Evolutionary conservation across 129 eudicot genomes (phyloP), one percentile per base, ranked within the genome.

Genomic region (Saussurea involucrata): DNA sequence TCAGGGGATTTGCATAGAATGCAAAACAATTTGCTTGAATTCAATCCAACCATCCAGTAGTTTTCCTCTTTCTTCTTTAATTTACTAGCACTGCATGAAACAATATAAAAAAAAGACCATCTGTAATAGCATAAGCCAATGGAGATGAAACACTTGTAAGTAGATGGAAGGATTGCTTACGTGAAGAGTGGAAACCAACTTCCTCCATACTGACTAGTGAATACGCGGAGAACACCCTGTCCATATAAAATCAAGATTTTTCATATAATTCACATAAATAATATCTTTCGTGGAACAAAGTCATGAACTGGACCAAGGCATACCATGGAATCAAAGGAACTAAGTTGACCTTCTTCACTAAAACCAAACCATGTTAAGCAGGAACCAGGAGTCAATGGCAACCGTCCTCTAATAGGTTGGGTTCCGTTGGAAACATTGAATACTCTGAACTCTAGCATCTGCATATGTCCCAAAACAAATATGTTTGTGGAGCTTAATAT

Each of bases 161-260:
- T 27, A 60, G 68, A 77, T 68, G 69, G 49, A 66, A 83, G 82
- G 60, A 65, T 49, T 8, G 13, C 55, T 60, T 72, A 95, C 99
- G 97, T 95, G 83, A 95, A 95, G 44, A 88, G 84, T 80, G 99
- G 99, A 67, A 92, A 68, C 99, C 99, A 95, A 46, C 90, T 88
- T 67, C 97, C 97, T 40, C 96, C 97, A 28, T 63, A 92, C 74
- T 95, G 99, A 75, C 87, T 83, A 65, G 86, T 77, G 44, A 85
- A 95, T 44, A 90, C 96, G 63, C 96, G 95, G 13, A 95, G 83
- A 66, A 95, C 81, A 67, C 97, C 99, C 99, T 95, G 71, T 67
- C 44, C 5, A 17, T 44, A 27, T 17, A 76, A 74, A 64, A 65
- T 73, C 53, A 76, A 76, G 24, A 53, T 53, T 74, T 74, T 64